phyloP scores from a whole-genome alignment of 2,329 filamentous ascomycete species.

The Aspergillus brunneoviolaceus region DNA sequence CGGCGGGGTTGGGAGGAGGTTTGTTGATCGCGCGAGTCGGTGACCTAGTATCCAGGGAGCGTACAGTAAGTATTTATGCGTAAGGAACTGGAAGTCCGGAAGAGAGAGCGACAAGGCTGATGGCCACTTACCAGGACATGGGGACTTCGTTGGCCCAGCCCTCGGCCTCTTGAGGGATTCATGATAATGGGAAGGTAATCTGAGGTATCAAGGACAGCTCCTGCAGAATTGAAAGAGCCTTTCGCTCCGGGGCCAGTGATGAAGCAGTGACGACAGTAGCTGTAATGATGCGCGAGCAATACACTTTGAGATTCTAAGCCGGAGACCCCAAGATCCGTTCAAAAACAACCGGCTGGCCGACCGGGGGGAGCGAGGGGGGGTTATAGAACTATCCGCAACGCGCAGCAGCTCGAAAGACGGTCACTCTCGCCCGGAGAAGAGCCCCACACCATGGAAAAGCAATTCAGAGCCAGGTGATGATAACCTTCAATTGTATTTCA shows the following conservation, averaged over 20 bases:
- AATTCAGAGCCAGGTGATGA: not conserved
- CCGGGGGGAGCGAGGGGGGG: not conserved
- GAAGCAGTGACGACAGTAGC: not conserved
- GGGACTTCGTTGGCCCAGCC: slow-evolving; percentile 43
- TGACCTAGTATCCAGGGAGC: slow-evolving; percentile 33
- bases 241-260: not conserved
- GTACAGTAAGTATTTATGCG: not conserved
- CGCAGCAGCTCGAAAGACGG: not conserved
- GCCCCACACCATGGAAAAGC: not conserved
- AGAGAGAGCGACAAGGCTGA: not conserved
- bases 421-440: not conserved
- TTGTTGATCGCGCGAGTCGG: slow-evolving; percentile 46
- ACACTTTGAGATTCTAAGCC: not conserved
- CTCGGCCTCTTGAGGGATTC: slow-evolving; percentile 31
- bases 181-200: slow-evolving; percentile 4
- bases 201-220: slow-evolving; percentile 4
- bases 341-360: not conserved
- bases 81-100: too few relatives aligned
- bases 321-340: not conserved
- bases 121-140: slow-evolving; percentile 42
- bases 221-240: not conserved
- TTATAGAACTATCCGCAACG: not conserved
- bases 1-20: slow-evolving; percentile 26
- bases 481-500: not conserved
- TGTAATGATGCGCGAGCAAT: not conserved